Conservation (phyloP, 1,284 basidiomycete genomes). For the Sporisorium scitamineum region DNA sequence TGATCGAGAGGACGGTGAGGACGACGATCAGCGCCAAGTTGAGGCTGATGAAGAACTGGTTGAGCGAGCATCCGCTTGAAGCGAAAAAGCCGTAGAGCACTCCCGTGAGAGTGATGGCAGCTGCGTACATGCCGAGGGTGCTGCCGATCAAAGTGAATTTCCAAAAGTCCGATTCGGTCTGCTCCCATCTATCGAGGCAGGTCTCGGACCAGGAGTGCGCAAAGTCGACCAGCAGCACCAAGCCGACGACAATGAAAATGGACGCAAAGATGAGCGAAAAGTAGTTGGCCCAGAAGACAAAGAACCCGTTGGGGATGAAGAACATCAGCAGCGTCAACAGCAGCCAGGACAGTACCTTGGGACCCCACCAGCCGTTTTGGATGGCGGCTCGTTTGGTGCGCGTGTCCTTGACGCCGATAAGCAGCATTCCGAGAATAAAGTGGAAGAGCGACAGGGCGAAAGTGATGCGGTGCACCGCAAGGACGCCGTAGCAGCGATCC, state of each 20-base stretch:
- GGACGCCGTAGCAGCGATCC: conserved; percentile 89
- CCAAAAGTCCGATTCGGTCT: conserved; percentile 86
- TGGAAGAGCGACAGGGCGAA: conserved; percentile 94
- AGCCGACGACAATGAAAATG: conserved; percentile 91
- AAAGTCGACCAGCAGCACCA: conserved; percentile 97
- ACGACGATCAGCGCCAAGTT: conserved; percentile 85
- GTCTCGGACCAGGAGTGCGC: conserved; percentile 98
- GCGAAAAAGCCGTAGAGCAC: conserved; percentile 94
- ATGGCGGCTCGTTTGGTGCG: conserved; percentile 90
- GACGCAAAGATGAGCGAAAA: conserved; percentile 88
- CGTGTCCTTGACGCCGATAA: conserved; percentile 90
- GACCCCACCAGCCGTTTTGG: conserved; percentile 99
- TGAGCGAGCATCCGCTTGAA: conserved; percentile 84
- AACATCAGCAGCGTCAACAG: conserved; percentile 83
- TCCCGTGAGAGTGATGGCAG: conserved; percentile 84
- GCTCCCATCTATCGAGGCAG: conserved; percentile 95
- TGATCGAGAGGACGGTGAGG: conserved; percentile 85
- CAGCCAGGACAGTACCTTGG: conserved; percentile 89
- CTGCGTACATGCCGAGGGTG: conserved; percentile 88
- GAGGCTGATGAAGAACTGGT: conserved; percentile 94
- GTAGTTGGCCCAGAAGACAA: conserved; percentile 96
- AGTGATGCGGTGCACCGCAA: conserved; percentile 97
- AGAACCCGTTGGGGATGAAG: conserved; percentile 92
- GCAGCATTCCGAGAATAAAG: conserved; percentile 79
- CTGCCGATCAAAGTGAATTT: conserved; percentile 95